Evolutionary conservation across 208 protist species (phyloP), one percentile per base, ranked within the genome.

Genomic region (Angomonas deanei): DNA sequence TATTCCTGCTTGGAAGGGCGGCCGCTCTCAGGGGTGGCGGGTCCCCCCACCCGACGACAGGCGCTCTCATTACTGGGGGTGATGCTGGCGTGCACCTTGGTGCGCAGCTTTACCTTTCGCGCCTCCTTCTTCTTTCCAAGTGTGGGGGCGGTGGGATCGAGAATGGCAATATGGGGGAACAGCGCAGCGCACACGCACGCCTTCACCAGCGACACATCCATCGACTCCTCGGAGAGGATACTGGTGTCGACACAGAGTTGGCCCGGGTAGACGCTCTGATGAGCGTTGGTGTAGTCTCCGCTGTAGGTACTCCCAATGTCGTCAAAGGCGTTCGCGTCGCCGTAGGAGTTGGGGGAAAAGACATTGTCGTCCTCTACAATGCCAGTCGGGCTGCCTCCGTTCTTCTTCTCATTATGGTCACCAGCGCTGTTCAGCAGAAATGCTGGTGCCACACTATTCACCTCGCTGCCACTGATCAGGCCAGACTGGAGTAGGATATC

Each of bases 151-250:
- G 62, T 57, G 0, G 74, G 70, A 52, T 91, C 80, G n/a, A 88
- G 68, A 46, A 93, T 71, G 11, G 90, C 90, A n/a, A 96, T 74
- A 59, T 96, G 87, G 26, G 90, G 90, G 36, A 86, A 93, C 30
- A 96, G 68, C 3, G 82, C 68, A 3, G 84, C 74, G 48, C 78
- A 86, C 3, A 96, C 63, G 62, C 84, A 91, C 27, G 90, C 86
- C 76, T 96, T 96, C n/a, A 93, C 84, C 11, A 96, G 70, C 3
- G 86, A 53, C 8, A 92, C 80, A 31, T 96, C 76, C 23, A 65
- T 31, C 11, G 78, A 68, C 66, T 91, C 38, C n/a, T 27, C 27
- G 0, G 89, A 96, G 23, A 92, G 77, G n/a, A 61, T 39, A 17
- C 74, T 83, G 2, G 60, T 72, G 48, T 96, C 86, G 21, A 93